Conservation (phyloP, 345 rosid genomes). For the Citrus reticulata region DNA sequence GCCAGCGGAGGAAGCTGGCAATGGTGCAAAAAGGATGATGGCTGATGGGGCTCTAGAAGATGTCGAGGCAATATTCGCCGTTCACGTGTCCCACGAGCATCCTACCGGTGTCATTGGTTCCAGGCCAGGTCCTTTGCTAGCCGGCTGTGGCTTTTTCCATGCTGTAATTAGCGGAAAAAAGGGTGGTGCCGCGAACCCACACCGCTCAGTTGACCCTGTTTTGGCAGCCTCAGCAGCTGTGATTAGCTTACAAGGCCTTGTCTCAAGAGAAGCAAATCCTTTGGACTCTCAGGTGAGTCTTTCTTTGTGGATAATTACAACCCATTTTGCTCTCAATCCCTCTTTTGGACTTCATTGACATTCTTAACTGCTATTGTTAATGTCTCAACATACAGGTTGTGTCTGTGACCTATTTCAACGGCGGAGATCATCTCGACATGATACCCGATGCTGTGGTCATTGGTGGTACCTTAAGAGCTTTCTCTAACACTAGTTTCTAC, state of each 20-base stretch:
- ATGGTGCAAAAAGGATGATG: constrained; percentile 86
- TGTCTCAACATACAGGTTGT: constrained; percentile 46
- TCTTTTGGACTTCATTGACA: neutral
- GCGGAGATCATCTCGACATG: constrained; percentile 45
- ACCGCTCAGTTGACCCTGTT: constrained; percentile 39
- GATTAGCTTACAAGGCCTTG: constrained; percentile 77
- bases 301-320: neutral
- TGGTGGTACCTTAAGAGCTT: constrained; percentile 80
- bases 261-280: constrained; percentile 88
- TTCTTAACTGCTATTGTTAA: neutral
- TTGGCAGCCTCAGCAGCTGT: constrained; percentile 77
- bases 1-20: constrained; percentile 97
- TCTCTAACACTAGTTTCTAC: constrained; percentile 69
- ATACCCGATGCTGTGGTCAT: constrained; percentile 55
- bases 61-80: constrained; percentile 77
- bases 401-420: constrained; percentile 71
- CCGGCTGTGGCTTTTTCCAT: constrained; percentile 86
- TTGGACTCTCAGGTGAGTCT: constrained; percentile 64
- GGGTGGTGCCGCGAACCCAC: constrained; percentile 23
- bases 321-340: neutral
- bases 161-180: constrained; percentile 45
- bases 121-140: constrained; percentile 79
- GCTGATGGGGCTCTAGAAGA: constrained; percentile 68
- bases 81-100: constrained; percentile 77
- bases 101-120: constrained; percentile 80